Evolutionary conservation across 768 basidiomycete genomes (phyloP).

Genomic region (Xanthoconium purpureum): DNA sequence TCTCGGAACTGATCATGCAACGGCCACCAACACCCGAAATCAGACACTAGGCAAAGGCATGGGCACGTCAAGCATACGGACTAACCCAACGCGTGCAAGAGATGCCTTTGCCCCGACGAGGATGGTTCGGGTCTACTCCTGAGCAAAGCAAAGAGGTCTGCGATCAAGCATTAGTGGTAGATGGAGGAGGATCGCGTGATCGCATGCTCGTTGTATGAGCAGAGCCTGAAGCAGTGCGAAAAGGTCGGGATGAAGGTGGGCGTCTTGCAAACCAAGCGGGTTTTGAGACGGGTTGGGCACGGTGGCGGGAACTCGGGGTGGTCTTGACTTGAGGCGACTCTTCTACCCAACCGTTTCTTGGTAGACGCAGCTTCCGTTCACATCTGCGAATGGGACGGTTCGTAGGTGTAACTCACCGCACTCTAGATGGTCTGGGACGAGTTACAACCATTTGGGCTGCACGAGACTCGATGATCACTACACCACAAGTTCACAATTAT

Average conservation of each 20-base stretch:
- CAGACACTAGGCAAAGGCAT: constrained; percentile 51
- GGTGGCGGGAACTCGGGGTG: not conserved
- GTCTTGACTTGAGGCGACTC: not conserved
- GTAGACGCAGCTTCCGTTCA: no score
- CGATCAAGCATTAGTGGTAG: constrained; percentile 19
- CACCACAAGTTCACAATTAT: no score
- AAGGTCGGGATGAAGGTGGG: constrained; percentile 34
- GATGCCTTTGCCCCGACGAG: no score
- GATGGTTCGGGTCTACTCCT: no score
- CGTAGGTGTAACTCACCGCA: no score
- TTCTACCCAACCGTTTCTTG: not conserved
- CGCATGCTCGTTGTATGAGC: constrained; percentile 31
- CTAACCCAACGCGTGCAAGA: no score
- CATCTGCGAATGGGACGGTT: no score
- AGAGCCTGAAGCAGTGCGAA: constrained; percentile 32
- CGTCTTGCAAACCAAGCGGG: constrained; percentile 32
- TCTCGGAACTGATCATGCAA: constrained; percentile 42
- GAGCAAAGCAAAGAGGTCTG: not conserved
- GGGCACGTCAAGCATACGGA: constrained; percentile 51
- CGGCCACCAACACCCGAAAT: constrained; percentile 35
- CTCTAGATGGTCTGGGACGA: no score
- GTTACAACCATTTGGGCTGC: no score
- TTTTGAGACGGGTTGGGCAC: constrained; percentile 30
- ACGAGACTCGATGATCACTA: no score
- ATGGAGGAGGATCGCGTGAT: constrained; percentile 32